These are phyloP conservation scores for Lactarius pseudohatsudake DNA, from an alignment of 768 basidiomycete species.

Conservation along the genomic window DNA sequence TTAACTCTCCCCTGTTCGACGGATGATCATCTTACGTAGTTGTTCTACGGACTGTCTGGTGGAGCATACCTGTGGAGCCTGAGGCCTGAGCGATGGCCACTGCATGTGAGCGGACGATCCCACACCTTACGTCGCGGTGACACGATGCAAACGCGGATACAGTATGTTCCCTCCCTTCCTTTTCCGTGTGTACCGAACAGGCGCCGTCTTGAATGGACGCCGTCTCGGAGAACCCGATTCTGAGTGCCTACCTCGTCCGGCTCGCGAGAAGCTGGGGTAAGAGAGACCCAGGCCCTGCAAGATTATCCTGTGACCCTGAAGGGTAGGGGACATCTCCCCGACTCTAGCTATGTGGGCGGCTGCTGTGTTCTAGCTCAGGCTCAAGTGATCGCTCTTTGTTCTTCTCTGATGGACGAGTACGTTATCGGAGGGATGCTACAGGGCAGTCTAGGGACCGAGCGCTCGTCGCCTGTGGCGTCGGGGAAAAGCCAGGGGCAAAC, in stretches of 20 bases:
- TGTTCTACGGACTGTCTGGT: background rate
- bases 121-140: background rate
- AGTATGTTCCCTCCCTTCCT: background rate
- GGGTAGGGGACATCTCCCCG: background rate
- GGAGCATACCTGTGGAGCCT: background rate
- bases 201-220: background rate
- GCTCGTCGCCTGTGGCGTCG: background rate
- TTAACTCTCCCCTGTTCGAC: background rate
- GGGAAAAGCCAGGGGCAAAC: background rate
- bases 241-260: background rate
- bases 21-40: background rate
- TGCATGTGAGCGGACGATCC: background rate
- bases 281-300: background rate
- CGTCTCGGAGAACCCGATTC: background rate
- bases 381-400: background rate
- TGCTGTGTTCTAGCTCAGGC: background rate
- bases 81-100: background rate
- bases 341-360: background rate
- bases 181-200: background rate
- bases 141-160: background rate
- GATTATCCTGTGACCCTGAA: background rate
- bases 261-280: background rate
- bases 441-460: background rate
- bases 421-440: background rate
- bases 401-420: background rate